Percentiles rank a stretch among this genome's conserved stretches.
Evolutionary conservation across 2,329 filamentous ascomycete species (phyloP).

Genomic region (Epicoccum nigrum): DNA sequence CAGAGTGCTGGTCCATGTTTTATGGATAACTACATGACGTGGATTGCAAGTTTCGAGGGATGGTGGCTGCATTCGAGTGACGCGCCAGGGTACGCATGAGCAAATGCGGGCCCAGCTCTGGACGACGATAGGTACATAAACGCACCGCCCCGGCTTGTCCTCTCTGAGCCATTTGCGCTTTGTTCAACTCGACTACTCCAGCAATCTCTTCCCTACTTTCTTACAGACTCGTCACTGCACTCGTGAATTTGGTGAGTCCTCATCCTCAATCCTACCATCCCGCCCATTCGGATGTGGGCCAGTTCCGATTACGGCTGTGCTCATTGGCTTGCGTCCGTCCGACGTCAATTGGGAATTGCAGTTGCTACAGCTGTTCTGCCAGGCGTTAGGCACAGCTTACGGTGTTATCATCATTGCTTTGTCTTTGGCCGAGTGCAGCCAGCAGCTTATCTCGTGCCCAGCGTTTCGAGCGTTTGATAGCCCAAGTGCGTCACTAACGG

Average conservation of each 20-base stretch:
- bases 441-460: slow-evolving; percentile 33
- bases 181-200: slow-evolving; percentile 1
- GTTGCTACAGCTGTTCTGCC: slow-evolving; percentile 26
- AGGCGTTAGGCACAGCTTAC: slow-evolving; percentile 19
- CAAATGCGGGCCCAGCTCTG: slow-evolving; percentile 39
- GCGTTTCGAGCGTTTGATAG: slow-evolving; percentile 28
- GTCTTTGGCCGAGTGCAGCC: slow-evolving; percentile 18
- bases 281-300: slow-evolving; percentile 14
- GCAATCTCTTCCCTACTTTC: slow-evolving; percentile 5
- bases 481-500: slow-evolving; percentile 28
- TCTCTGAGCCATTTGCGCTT: slow-evolving; percentile 28
- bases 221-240: background rate
- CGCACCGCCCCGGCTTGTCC: slow-evolving; percentile 25
- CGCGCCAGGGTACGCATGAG: slow-evolving; percentile 37
- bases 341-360: slow-evolving; percentile 9
- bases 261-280: slow-evolving; percentile 4
- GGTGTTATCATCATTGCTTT: slow-evolving; percentile 20
- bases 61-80: slow-evolving; percentile 32
- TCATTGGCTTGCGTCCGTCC: slow-evolving; percentile 26
- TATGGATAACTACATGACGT: slow-evolving; percentile 10
- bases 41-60: slow-evolving; percentile 23
- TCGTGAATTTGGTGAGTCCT: slow-evolving; percentile 10
- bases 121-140: slow-evolving; percentile 35
- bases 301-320: slow-evolving; percentile 17
- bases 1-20: background rate